These are phyloP conservation scores for Aspergillus fructus DNA, from an alignment of 2,329 filamentous ascomycete genomes.

Conservation along the genomic window DNA sequence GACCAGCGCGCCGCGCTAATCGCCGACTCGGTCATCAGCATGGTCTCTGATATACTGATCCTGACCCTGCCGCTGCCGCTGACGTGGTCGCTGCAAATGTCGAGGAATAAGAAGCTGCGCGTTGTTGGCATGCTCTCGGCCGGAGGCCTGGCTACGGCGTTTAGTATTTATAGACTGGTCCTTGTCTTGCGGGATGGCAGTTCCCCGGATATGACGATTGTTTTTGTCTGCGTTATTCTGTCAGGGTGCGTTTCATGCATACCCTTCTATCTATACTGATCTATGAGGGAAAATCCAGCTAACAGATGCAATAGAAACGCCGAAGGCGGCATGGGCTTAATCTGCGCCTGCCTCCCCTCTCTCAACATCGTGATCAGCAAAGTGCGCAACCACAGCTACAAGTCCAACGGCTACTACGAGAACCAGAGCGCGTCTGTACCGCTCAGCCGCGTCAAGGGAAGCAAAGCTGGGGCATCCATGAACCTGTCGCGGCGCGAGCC, in stretches of 20 bases:
- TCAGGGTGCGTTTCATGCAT: conserved; percentile 32
- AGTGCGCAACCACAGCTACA: conserved; percentile 25
- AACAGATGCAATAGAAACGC: conserved; percentile 30
- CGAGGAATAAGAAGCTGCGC: conserved; percentile 35
- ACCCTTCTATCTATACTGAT: no score
- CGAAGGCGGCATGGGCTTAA: conserved; percentile 37
- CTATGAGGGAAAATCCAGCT: background rate
- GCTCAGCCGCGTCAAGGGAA: conserved; percentile 26
- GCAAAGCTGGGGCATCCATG: conserved; percentile 17
- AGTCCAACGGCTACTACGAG: conserved; percentile 29
- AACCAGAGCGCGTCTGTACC: conserved; percentile 27
- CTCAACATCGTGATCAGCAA: conserved; percentile 31
- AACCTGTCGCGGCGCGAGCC: conserved; percentile 17
- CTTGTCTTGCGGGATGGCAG: conserved; percentile 34
- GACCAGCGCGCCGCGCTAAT: conserved; percentile 38
- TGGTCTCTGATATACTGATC: conserved; percentile 39
- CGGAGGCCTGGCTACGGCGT: conserved; percentile 39
- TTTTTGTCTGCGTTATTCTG: conserved; percentile 38
- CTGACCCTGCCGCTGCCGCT: conserved; percentile 37
- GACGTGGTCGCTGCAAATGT: conserved; percentile 42
- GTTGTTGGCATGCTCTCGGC: conserved; percentile 39
- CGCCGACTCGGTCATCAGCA: conserved; percentile 40
- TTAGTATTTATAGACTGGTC: conserved; percentile 39
- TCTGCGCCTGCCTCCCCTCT: conserved; percentile 39
- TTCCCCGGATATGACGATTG: conserved; percentile 32